Evolutionary conservation across 2,329 filamentous ascomycete genomes (phyloP).

Genomic region (Sporothrix humicola): DNA sequence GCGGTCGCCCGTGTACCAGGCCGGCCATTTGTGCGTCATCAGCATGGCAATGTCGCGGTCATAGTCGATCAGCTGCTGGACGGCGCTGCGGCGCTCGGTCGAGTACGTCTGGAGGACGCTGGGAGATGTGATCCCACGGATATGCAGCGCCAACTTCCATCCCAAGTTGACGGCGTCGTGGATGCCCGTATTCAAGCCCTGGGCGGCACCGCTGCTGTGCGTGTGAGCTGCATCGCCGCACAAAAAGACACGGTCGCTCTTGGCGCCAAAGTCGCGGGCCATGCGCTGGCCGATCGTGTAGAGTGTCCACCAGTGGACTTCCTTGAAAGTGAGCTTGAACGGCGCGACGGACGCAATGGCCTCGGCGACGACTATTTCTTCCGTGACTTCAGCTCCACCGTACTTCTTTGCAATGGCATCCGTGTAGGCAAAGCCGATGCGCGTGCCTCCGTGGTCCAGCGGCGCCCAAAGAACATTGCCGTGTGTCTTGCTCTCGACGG

Average conservation of each 20-base stretch:
- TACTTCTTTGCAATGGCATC: slow-evolving; percentile 49
- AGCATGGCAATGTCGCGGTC: slow-evolving; percentile 44
- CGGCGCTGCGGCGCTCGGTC: slow-evolving; percentile 47
- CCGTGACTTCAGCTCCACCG: slow-evolving; percentile 42
- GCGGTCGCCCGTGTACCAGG: slow-evolving; percentile 45
- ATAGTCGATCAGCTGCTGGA: slow-evolving; percentile 49
- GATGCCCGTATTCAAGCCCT: slow-evolving; percentile 63
- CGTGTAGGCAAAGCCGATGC: slow-evolving; percentile 60
- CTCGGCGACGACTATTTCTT: slow-evolving; percentile 61
- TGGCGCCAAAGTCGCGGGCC: slow-evolving; percentile 62
- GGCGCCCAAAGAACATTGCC: slow-evolving; percentile 62
- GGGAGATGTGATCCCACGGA: slow-evolving; percentile 34
- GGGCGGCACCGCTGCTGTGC: slow-evolving; percentile 66
- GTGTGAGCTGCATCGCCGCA: slow-evolving; percentile 59
- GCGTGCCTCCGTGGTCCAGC: slow-evolving; percentile 58
- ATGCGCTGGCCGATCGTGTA: slow-evolving; percentile 60
- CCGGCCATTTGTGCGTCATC: slow-evolving; percentile 50
- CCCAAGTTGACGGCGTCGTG: slow-evolving; percentile 61
- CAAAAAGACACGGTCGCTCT: slow-evolving; percentile 55
- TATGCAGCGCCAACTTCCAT: slow-evolving; percentile 51
- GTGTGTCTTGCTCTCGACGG: slow-evolving; percentile 56
- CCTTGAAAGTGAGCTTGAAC: slow-evolving; percentile 50
- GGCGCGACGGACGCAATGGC: slow-evolving; percentile 52
- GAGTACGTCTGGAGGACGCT: slow-evolving; percentile 49
- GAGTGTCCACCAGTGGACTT: slow-evolving; percentile 62